Percentiles rank a stretch among this genome's conserved stretches.
These are phyloP conservation scores for Botrytis tulipae DNA, from an alignment of 2,329 filamentous ascomycete genomes.

Conservation along the genomic window DNA sequence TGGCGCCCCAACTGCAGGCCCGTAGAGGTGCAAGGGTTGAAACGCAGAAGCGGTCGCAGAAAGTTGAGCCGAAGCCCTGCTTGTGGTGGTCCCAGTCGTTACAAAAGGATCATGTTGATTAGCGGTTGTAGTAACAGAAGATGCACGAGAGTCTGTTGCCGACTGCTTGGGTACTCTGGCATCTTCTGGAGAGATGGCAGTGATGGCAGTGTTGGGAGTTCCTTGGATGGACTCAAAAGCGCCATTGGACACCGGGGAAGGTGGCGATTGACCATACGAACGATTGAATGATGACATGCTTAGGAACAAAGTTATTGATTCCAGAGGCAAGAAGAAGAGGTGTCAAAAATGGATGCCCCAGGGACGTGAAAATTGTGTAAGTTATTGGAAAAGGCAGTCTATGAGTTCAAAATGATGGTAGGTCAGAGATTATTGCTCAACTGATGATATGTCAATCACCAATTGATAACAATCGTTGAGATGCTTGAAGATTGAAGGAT, in stretches of 20 bases:
- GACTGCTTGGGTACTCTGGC: conserved; percentile 23
- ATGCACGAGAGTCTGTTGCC: conserved; percentile 30
- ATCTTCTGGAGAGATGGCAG: conserved; percentile 62
- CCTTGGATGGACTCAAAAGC: conserved; percentile 57
- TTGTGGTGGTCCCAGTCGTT: conserved; percentile 34
- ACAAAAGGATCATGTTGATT: conserved; percentile 51
- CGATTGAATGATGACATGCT: conserved; percentile 23
- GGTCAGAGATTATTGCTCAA: conserved; percentile 1
- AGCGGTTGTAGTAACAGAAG: conserved; percentile 33
- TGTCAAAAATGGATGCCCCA: conserved; percentile 13
- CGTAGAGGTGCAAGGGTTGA: conserved; percentile 45
- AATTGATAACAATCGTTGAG: conserved; percentile 4
- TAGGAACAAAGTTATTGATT: not conserved
- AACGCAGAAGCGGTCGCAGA: conserved; percentile 65
- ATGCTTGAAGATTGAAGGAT: not conserved
- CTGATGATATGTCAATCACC: not conserved
- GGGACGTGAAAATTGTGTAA: conserved; percentile 9
- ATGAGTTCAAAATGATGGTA: not conserved
- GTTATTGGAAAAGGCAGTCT: not conserved
- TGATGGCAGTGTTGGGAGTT: conserved; percentile 64
- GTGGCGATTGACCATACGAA: conserved; percentile 24
- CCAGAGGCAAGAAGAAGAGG: not conserved
- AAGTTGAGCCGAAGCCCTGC: conserved; percentile 48
- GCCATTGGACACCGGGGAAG: conserved; percentile 47
- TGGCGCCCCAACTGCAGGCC: conserved; percentile 1